Evolutionary conservation across 1,284 basidiomycete genomes (phyloP).

Genomic region (Ceratobasidium sp.): DNA sequence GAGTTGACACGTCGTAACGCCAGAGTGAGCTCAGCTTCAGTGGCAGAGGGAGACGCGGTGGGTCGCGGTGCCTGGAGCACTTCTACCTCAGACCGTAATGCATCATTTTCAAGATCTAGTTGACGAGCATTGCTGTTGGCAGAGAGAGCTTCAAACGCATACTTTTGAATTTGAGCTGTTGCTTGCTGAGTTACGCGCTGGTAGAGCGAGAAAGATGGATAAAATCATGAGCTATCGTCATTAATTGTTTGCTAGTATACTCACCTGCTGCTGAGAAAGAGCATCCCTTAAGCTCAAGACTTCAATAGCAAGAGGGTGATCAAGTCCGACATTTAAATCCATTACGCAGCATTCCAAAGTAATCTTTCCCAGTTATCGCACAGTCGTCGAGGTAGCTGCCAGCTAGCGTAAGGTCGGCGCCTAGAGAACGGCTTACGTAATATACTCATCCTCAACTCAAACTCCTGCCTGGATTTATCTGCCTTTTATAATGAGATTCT

Average conservation of each 20-base stretch:
- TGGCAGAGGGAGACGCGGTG: constrained; percentile 63
- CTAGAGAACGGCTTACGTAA: no score
- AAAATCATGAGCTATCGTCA: constrained; percentile 11
- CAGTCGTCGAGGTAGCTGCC: constrained; percentile 12
- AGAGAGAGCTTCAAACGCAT: constrained; percentile 68
- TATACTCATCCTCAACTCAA: no score
- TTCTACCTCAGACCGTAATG: constrained; percentile 68
- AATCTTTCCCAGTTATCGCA: constrained; percentile 9
- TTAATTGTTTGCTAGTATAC: not conserved
- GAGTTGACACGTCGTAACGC: constrained; percentile 76
- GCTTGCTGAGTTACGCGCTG: constrained; percentile 77
- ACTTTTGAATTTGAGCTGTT: constrained; percentile 75
- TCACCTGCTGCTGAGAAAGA: constrained; percentile 33
- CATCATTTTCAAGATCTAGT: constrained; percentile 71
- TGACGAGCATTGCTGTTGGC: constrained; percentile 65
- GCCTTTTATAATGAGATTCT: no score
- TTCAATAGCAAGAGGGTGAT: constrained; percentile 40
- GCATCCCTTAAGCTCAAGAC: constrained; percentile 34
- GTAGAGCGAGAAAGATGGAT: not conserved
- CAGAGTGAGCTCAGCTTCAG: constrained; percentile 74
- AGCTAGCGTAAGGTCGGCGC: not conserved
- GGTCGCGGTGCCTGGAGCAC: constrained; percentile 64
- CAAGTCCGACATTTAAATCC: constrained; percentile 37
- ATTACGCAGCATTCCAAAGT: constrained; percentile 39
- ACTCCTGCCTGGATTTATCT: no score